phyloP scores from a whole-genome alignment of 768 basidiomycete species.

The Amanita molliuscula region DNA sequence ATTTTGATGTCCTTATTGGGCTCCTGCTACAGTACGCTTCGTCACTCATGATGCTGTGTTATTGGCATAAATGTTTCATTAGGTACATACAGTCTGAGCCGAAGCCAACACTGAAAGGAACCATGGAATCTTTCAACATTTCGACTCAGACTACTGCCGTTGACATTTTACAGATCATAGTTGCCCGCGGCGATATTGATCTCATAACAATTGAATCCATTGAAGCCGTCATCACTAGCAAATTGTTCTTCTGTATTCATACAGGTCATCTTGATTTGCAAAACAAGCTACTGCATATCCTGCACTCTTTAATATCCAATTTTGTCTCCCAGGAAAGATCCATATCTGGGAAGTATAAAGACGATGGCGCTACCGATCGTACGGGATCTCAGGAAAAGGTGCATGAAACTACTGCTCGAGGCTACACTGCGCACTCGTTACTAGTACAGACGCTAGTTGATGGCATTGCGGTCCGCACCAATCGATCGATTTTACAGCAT shows the following conservation, averaged over 20 bases:
- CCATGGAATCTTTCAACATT: conserved; percentile 53
- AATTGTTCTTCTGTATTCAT: conserved; percentile 70
- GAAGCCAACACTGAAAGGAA: conserved; percentile 27
- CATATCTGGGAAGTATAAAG: conserved; percentile 14
- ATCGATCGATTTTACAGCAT: conserved; percentile 80
- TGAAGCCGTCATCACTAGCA: conserved; percentile 62
- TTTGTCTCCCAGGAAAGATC: conserved; percentile 20
- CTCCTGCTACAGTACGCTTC: conserved; percentile 53
- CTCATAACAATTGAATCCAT: conserved; percentile 45
- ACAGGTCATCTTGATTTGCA: conserved; percentile 68
- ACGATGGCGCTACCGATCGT: conserved; percentile 23
- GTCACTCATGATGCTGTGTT: conserved; percentile 9
- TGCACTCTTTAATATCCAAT: conserved; percentile 65
- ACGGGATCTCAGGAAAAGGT: conserved; percentile 21
- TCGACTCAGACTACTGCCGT: conserved; percentile 64
- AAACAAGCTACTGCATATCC: conserved; percentile 85
- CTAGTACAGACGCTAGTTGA: conserved; percentile 73
- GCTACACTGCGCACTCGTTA: conserved; percentile 55
- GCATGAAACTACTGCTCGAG: conserved; percentile 17
- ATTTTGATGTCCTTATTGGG: conserved; percentile 69
- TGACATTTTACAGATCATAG: conserved; percentile 75
- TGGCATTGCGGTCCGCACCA: conserved; percentile 58
- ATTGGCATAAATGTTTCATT: not conserved
- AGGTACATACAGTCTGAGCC: conserved; percentile 81
- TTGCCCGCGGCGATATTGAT: conserved; percentile 77